Evolutionary conservation across 106 monocot species (phyloP).

Genomic region (Dendrobium chrysotoxum): DNA sequence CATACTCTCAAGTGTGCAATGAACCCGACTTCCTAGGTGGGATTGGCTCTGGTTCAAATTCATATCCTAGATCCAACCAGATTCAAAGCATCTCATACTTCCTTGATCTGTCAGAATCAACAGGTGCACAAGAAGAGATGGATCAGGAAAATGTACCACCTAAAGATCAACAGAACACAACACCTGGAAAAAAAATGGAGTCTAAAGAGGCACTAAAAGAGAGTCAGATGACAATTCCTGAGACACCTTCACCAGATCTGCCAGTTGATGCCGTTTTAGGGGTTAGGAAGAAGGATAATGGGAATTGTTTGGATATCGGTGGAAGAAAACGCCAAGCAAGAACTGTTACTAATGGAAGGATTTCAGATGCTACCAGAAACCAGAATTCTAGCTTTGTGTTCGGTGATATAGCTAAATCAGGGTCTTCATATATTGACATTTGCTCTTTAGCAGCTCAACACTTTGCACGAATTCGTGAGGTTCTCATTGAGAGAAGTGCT

Average conservation of each 20-base stretch:
- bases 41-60: slow-evolving; percentile 15
- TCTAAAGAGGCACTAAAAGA: slow-evolving; percentile 55
- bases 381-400: slow-evolving; percentile 5
- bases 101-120: slow-evolving; percentile 58
- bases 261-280: slow-evolving; percentile 46
- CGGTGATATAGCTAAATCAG: slow-evolving; percentile 46
- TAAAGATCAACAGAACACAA: slow-evolving; percentile 51
- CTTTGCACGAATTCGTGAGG: slow-evolving; percentile 85
- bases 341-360: slow-evolving; percentile 30
- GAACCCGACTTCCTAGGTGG: slow-evolving; percentile 26
- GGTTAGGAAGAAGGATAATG: slow-evolving; percentile 63
- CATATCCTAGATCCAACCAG: slow-evolving; percentile 27
- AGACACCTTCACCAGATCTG: slow-evolving; percentile 95
- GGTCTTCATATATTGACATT: slow-evolving; percentile 74
- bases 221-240: slow-evolving; percentile 89
- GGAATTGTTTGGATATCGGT: slow-evolving; percentile 43
- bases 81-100: slow-evolving; percentile 30
- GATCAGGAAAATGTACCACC: slow-evolving; percentile 87
- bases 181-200: slow-evolving; percentile 66
- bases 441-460: slow-evolving; percentile 80
- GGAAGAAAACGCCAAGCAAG: slow-evolving; percentile 81
- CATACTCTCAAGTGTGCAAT: slow-evolving; percentile 80
- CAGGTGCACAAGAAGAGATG: slow-evolving; percentile 18
- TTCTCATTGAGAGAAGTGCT: slow-evolving; percentile 88
- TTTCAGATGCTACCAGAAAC: slow-evolving; percentile 29